phyloP scores from a whole-genome alignment of 2,329 filamentous ascomycete genomes.

The Blastomyces parvus region DNA sequence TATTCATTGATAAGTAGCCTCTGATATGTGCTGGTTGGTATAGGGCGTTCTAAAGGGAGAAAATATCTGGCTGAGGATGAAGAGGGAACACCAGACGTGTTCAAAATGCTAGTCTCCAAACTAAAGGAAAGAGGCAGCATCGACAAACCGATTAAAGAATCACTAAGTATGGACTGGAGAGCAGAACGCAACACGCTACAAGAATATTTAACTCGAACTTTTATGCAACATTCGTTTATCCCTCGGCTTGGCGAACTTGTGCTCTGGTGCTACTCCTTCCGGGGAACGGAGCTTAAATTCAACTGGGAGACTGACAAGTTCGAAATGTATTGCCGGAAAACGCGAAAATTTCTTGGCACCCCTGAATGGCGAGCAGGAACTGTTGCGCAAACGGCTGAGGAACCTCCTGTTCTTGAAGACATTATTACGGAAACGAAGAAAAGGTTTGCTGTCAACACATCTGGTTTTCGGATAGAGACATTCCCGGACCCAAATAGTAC shows the following conservation, averaged over 20 bases:
- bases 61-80: slow-evolving; percentile 30
- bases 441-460: slow-evolving; percentile 38
- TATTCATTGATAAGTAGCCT: not conserved
- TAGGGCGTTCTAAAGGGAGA: slow-evolving; percentile 11
- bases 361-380: slow-evolving; percentile 50
- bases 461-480: slow-evolving; percentile 50
- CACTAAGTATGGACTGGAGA: slow-evolving; percentile 48
- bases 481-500: slow-evolving; percentile 43
- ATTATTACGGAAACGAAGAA: slow-evolving; percentile 35
- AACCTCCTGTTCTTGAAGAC: slow-evolving; percentile 38
- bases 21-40: not conserved
- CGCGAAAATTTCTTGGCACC: slow-evolving; percentile 26
- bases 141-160: slow-evolving; percentile 41
- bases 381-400: slow-evolving; percentile 43
- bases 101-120: slow-evolving; percentile 41
- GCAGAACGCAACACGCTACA: slow-evolving; percentile 39
- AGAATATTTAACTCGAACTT: slow-evolving; percentile 34
- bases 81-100: slow-evolving; percentile 48
- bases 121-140: slow-evolving; percentile 35
- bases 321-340: slow-evolving; percentile 27
- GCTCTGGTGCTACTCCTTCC: slow-evolving; percentile 38
- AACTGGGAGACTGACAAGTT: slow-evolving; percentile 24
- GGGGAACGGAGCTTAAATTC: slow-evolving; percentile 30
- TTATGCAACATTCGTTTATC: slow-evolving; percentile 41
- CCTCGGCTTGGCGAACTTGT: slow-evolving; percentile 50